phyloP scores from a whole-genome alignment of 306 rosid species.

The Gillenia trifoliata region DNA sequence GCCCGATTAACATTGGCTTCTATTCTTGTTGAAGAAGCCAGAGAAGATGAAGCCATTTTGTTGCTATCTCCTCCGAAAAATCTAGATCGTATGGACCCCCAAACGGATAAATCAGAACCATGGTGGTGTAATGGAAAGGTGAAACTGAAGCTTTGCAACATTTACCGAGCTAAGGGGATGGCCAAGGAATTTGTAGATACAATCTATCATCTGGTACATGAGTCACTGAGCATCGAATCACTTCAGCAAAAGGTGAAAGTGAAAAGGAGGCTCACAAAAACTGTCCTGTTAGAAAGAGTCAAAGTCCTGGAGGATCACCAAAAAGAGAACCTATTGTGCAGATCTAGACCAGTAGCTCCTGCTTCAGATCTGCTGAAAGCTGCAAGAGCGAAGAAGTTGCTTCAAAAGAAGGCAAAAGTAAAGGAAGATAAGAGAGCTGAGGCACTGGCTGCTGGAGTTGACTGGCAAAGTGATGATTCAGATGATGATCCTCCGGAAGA shows the following conservation, averaged over 20 bases:
- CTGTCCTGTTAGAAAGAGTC: conserved; percentile 59
- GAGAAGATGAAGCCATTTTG: conserved; percentile 69
- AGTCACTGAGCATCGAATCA: conserved; percentile 35
- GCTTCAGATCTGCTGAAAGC: conserved; percentile 69
- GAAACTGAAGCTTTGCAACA: conserved; percentile 43
- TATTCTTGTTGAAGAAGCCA: conserved; percentile 78
- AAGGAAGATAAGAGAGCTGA: conserved; percentile 66
- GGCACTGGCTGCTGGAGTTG: conserved; percentile 72
- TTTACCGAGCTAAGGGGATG: conserved; percentile 42
- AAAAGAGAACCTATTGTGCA: conserved; percentile 51
- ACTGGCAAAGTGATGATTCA: conserved; percentile 69
- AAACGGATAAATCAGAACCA: conserved; percentile 44
- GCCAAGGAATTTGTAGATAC: conserved; percentile 37
- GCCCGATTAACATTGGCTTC: conserved; percentile 74
- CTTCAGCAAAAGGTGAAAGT: conserved; percentile 45
- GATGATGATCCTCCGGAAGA: conserved; percentile 62
- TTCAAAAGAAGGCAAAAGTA: conserved; percentile 53
- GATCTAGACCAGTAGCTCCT: conserved; percentile 67
- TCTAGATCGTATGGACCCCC: conserved; percentile 42
- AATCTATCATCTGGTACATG: conserved; percentile 37
- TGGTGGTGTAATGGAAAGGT: conserved; percentile 72
- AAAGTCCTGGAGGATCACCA: conserved; percentile 47
- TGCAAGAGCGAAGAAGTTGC: conserved; percentile 65
- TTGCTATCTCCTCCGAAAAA: conserved; percentile 63
- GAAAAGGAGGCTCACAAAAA: conserved; percentile 63